Evolutionary conservation across 1,284 basidiomycete species (phyloP).

Genomic region (Naganishia sp.): DNA sequence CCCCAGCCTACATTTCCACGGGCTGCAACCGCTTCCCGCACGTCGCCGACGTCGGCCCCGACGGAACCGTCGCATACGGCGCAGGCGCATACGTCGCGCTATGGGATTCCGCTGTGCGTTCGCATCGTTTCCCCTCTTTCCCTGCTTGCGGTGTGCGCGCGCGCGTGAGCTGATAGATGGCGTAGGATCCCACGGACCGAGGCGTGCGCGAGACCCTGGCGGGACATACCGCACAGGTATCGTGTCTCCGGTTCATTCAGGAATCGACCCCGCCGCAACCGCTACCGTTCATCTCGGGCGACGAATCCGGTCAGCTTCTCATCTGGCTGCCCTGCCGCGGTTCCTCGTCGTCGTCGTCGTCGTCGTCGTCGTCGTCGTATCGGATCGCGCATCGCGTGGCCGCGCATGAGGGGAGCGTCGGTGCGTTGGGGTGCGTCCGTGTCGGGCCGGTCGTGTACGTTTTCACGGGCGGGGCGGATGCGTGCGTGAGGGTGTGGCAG

Average conservation of each 20-base stretch:
- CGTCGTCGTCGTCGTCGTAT: conserved; percentile 54
- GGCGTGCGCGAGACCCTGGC: conserved; percentile 70
- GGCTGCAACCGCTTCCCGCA: conserved; percentile 72
- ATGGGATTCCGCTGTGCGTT: conserved; percentile 66
- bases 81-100: conserved; percentile 73
- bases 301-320: conserved; percentile 64
- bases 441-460: no score
- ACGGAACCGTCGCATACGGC: conserved; percentile 72
- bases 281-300: conserved; percentile 63
- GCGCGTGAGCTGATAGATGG: no score
- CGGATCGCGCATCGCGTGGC: conserved; percentile 53
- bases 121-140: conserved; percentile 37
- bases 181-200: conserved; percentile 59
- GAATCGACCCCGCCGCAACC: no score
- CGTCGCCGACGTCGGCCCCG: conserved; percentile 61
- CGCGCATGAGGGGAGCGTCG: conserved; percentile 71
- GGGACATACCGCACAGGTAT: conserved; percentile 73
- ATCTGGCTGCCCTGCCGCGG: conserved; percentile 46
- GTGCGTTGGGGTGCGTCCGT: conserved; percentile 57
- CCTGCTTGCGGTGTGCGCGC: background rate
- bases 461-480: conserved; percentile 69
- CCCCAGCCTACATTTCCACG: conserved; percentile 68
- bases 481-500: conserved; percentile 70
- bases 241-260: conserved; percentile 49
- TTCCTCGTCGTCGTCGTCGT: no score